A percentile compares a stretch with the other conserved stretches of the same genome.
Evolutionary conservation across 2,329 filamentous ascomycete genomes (phyloP).

Genomic region (Colletotrichum sp.): DNA sequence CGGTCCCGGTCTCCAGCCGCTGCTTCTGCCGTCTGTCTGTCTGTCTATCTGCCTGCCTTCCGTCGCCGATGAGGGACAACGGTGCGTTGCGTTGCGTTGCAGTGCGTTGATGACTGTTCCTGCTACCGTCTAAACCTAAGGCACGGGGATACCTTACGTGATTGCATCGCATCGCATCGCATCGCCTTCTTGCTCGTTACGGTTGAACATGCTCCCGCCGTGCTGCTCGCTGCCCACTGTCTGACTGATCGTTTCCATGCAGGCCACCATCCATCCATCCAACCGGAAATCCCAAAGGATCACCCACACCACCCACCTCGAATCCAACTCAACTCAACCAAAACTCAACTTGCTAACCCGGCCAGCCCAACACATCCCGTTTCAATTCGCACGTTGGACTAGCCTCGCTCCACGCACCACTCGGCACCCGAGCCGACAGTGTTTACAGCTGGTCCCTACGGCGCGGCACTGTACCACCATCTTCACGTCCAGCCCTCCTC

Average conservation of each 20-base stretch:
- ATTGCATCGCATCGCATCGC: background rate
- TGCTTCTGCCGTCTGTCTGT: background rate
- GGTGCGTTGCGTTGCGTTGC: background rate
- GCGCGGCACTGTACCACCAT: background rate
- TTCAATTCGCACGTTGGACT: background rate
- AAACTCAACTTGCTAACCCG: background rate
- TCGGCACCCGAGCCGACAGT: background rate
- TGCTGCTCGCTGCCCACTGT: background rate
- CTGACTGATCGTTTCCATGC: conserved; percentile 6
- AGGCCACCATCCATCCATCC: background rate
- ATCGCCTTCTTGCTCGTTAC: background rate
- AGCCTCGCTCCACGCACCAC: background rate
- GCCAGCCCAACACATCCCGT: background rate
- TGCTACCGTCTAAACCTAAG: background rate
- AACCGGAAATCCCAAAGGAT: background rate
- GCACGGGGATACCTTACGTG: background rate
- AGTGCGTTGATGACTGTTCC: background rate
- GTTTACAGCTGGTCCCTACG: background rate
- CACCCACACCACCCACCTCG: background rate
- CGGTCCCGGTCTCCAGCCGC: background rate
- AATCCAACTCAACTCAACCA: background rate
- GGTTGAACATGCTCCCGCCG: background rate
- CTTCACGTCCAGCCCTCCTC: background rate
- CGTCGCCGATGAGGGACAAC: background rate
- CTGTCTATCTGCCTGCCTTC: background rate